Evolutionary conservation across 257 asterid genomes (phyloP), one percentile per base, ranked within the genome.

Genomic region (Fraxinus pennsylvanica): DNA sequence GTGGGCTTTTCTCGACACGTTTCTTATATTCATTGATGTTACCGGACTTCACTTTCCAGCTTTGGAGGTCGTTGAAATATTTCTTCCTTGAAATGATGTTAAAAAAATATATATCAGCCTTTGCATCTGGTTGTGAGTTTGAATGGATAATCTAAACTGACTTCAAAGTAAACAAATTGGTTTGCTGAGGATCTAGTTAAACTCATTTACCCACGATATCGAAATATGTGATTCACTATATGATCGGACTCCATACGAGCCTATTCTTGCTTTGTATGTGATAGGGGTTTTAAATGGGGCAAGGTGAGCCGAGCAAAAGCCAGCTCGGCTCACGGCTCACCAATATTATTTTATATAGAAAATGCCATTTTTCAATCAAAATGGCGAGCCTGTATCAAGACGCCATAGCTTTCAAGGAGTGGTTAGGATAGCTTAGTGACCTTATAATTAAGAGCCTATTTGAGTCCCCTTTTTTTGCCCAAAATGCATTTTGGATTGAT

Each of bases 1-100:
- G 96, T 89, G 72, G 81, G 68, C 79, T 71, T 30, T 63, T 71
- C 14, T 70, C 33, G 1, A 32, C 54, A 33, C 10, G 39, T 5
- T 21, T 67, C 59, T 73, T 74, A 27, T 27, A 38, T 54, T 61
- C 4, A 50, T 54, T 41, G 47, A 13, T 74, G 35, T 67, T 75
- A 4, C 9, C 35, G 15, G 59, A 38, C 47, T 41, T 74, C 59
- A 27, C 5, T 75, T 61, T 32, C 52, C 14, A n/a, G 63, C 22
- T 43, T 67, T 39, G 59, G 66, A 72, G 33, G 50, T 50, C n/a
- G 66, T 63, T 63, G 19, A 63, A 7, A 6, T 45, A 4, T 43
- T 32, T 72, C 39, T 41, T 43, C 63, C 59, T 72, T 43, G 1
- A 45, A 45, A 13, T 14, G 54, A 45, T 13, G 4, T 9, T 41